Evolutionary conservation across 2,329 filamentous ascomycete genomes (phyloP).

Genomic region (Aureobasidium sp.): DNA sequence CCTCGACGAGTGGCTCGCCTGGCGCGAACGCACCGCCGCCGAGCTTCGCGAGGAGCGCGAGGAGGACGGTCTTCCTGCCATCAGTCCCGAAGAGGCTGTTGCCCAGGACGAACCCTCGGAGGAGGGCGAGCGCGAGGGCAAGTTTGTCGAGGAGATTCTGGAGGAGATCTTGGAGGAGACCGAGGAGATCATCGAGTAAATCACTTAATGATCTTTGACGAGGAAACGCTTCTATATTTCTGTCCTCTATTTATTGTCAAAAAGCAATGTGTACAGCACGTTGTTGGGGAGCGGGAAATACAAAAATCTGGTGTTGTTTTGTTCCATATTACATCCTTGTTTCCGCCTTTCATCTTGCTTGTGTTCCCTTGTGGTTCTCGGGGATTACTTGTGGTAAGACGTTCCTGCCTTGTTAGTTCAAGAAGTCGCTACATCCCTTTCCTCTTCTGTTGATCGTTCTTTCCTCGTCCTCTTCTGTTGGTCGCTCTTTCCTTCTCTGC

Average conservation of each 20-base stretch:
- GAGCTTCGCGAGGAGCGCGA: conserved; percentile 65
- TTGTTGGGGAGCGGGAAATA: neutral
- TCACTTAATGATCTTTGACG: neutral
- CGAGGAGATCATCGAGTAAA: conserved; percentile 58
- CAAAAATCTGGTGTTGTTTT: conserved; percentile 3
- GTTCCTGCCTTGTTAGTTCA: too few species aligned
- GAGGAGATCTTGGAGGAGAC: conserved; percentile 85
- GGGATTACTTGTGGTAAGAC: too few species aligned
- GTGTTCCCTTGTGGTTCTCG: too few species aligned
- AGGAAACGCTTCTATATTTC: neutral
- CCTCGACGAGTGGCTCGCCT: conserved; percentile 82
- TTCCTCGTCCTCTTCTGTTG: too few species aligned
- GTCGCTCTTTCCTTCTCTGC: too few species aligned
- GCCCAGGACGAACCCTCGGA: conserved; percentile 40
- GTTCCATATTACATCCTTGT: neutral
- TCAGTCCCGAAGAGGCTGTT: conserved; percentile 55
- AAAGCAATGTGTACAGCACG: neutral
- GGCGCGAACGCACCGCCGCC: conserved; percentile 65
- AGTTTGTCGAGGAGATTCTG: conserved; percentile 65
- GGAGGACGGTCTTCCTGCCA: conserved; percentile 55
- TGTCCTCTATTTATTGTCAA: neutral
- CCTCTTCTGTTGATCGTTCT: too few species aligned
- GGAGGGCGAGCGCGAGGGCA: conserved; percentile 35
- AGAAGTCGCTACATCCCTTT: too few species aligned
- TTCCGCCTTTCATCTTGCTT: too few species aligned